Conservation (phyloP, 306 rosid species). For the Dalbergia cultrata region DNA sequence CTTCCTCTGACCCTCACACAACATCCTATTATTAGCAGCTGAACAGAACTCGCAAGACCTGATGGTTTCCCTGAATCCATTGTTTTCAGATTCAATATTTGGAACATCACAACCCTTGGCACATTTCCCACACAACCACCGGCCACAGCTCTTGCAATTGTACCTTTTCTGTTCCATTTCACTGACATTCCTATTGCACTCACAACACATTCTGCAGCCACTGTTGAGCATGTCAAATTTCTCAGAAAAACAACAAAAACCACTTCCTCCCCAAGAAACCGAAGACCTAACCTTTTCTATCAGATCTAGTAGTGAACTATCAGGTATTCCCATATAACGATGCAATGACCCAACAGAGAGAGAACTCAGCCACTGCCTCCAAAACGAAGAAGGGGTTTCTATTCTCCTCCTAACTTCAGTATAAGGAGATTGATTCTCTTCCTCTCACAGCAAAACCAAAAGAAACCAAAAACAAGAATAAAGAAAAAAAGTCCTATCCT, state of each 20-base stretch:
- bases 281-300: slow-evolving; percentile 73
- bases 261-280: slow-evolving; percentile 66
- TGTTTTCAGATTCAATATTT: slow-evolving; percentile 50
- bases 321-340: slow-evolving; percentile 98
- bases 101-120: slow-evolving; percentile 59
- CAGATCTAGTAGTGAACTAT: slow-evolving; percentile 75
- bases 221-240: slow-evolving; percentile 66
- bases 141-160: slow-evolving; percentile 75
- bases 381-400: slow-evolving; percentile 31
- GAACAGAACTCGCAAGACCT: slow-evolving; percentile 77
- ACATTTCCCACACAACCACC: slow-evolving; percentile 79
- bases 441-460: slow-evolving; percentile 50
- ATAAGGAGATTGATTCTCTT: neutral
- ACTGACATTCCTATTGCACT: slow-evolving; percentile 57
- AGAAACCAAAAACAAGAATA: slow-evolving; percentile 15
- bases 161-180: slow-evolving; percentile 52
- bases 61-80: slow-evolving; percentile 46
- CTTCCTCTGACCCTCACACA: slow-evolving; percentile 60
- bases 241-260: slow-evolving; percentile 48
- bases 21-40: slow-evolving; percentile 41
- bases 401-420: slow-evolving; percentile 47
- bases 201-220: slow-evolving; percentile 69
- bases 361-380: slow-evolving; percentile 53
- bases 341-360: slow-evolving; percentile 41
- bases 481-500: slow-evolving; percentile 41